phyloP scores from a whole-genome alignment of 2,329 filamentous ascomycete species.

The Gnomoniopsis sp. region DNA sequence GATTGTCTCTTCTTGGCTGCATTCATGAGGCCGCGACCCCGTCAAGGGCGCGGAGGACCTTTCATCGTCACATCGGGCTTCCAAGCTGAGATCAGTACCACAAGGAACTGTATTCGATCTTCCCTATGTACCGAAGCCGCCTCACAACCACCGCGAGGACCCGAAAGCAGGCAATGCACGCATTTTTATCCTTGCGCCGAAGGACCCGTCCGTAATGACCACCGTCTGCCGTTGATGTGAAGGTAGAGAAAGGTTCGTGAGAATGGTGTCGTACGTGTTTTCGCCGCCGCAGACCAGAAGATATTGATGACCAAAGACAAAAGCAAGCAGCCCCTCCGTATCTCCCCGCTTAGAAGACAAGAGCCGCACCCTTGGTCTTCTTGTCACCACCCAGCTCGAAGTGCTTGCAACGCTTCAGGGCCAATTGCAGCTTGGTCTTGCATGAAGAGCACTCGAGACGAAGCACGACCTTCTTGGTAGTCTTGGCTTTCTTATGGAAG shows the following conservation, averaged over 20 bases:
- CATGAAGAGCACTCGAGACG: slow-evolving; percentile 95
- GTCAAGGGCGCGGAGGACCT: slow-evolving; percentile 6
- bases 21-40: slow-evolving; percentile 5
- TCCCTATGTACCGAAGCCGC: slow-evolving; percentile 18
- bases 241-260: slow-evolving; percentile 17
- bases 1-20: slow-evolving; percentile 11
- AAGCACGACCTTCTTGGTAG: slow-evolving; percentile 99
- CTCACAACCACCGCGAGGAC: slow-evolving; percentile 18
- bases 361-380: slow-evolving; percentile 99
- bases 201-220: slow-evolving; percentile 20
- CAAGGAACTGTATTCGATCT: slow-evolving; percentile 16
- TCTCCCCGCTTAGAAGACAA: slow-evolving; percentile 83
- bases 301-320: slow-evolving; percentile 16
- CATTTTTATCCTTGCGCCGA: slow-evolving; percentile 19
- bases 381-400: slow-evolving; percentile 99
- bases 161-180: slow-evolving; percentile 19
- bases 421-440: slow-evolving; percentile 98
- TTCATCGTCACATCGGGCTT: slow-evolving; percentile 11
- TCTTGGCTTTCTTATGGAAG: slow-evolving; percentile 99
- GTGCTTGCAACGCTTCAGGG: slow-evolving; percentile 99
- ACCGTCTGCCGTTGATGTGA: slow-evolving; percentile 16
- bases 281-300: slow-evolving; percentile 18
- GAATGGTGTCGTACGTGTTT: slow-evolving; percentile 12
- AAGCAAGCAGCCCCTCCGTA: slow-evolving; percentile 2
- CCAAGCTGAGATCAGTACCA: slow-evolving; percentile 13